Evolutionary conservation across 345 rosid genomes (phyloP).

Genomic region (Rhizophora mangle): DNA sequence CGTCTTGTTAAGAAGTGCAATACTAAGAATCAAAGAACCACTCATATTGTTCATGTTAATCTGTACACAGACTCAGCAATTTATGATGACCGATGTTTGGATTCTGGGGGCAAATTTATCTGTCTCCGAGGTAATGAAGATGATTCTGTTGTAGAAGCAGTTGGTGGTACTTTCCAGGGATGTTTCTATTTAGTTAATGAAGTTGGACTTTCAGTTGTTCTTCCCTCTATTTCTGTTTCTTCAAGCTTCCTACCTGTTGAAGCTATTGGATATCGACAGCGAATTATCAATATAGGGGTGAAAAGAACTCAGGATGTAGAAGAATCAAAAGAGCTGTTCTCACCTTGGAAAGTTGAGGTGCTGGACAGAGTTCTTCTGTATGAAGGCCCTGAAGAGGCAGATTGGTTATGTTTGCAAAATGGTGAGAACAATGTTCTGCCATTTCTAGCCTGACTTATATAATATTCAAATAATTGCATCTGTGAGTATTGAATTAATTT

Average conservation of each 20-base stretch:
- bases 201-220: slow-evolving; percentile 80
- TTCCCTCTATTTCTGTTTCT: slow-evolving; percentile 68
- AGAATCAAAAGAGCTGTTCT: slow-evolving; percentile 34
- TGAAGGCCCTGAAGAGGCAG: slow-evolving; percentile 90
- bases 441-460: slow-evolving; percentile 8
- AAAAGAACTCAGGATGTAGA: slow-evolving; percentile 25
- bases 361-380: slow-evolving; percentile 81
- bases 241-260: slow-evolving; percentile 50
- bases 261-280: slow-evolving; percentile 53
- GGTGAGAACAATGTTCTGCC: slow-evolving; percentile 50
- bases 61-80: slow-evolving; percentile 42
- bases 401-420: slow-evolving; percentile 68
- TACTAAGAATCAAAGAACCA: slow-evolving; percentile 27
- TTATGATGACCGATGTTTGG: slow-evolving; percentile 58
- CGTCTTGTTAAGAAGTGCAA: slow-evolving; percentile 55
- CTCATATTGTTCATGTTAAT: slow-evolving; percentile 52
- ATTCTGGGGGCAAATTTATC: slow-evolving; percentile 26
- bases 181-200: slow-evolving; percentile 77
- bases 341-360: slow-evolving; percentile 78
- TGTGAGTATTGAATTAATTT: slow-evolving; percentile 7
- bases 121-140: slow-evolving; percentile 42
- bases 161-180: slow-evolving; percentile 88
- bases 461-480: not conserved
- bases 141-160: slow-evolving; percentile 52
- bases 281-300: slow-evolving; percentile 25